Conservation (phyloP, 108 stramenopile genomes). For the Skeletonema marinoi region DNA sequence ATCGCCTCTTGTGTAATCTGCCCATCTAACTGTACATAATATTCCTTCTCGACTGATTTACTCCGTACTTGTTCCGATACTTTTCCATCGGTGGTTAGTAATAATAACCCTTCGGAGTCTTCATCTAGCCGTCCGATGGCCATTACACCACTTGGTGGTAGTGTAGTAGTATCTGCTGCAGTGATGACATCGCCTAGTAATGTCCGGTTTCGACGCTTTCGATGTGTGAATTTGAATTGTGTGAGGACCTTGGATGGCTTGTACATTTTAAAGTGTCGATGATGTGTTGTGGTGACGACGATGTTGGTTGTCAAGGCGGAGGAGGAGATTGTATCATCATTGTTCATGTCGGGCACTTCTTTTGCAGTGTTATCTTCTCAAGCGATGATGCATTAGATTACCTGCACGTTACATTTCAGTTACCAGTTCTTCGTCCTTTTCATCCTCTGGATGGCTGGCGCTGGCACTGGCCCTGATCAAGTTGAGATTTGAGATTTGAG, state of each 20-base stretch:
- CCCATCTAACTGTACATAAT: constrained; percentile 69
- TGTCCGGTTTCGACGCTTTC: constrained; percentile 20
- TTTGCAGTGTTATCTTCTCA: no score
- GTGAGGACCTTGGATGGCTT: constrained; percentile 28
- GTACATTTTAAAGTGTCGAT: constrained; percentile 41
- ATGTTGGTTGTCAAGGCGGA: no score
- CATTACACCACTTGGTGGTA: constrained; percentile 13
- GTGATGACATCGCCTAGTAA: constrained; percentile 26
- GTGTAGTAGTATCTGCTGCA: neutral
- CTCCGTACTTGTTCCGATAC: constrained; percentile 41
- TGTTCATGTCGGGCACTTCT: no score
- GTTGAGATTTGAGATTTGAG: no score
- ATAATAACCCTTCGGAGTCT: constrained; percentile 70
- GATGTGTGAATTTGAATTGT: constrained; percentile 32
- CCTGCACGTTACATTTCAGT: no score
- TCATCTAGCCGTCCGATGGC: constrained; percentile 76
- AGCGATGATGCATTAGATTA: no score
- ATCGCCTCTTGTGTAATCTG: constrained; percentile 50
- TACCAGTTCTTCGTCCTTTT: no score
- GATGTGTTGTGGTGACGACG: neutral
- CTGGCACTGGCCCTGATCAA: no score
- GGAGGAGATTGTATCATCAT: no score
- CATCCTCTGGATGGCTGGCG: no score
- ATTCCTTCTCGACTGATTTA: constrained; percentile 39
- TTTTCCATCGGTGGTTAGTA: constrained; percentile 75